Evolutionary conservation across 2,329 filamentous ascomycete genomes (phyloP), one percentile per base, ranked within the genome.

Genomic region (Fusarium staphyleae): DNA sequence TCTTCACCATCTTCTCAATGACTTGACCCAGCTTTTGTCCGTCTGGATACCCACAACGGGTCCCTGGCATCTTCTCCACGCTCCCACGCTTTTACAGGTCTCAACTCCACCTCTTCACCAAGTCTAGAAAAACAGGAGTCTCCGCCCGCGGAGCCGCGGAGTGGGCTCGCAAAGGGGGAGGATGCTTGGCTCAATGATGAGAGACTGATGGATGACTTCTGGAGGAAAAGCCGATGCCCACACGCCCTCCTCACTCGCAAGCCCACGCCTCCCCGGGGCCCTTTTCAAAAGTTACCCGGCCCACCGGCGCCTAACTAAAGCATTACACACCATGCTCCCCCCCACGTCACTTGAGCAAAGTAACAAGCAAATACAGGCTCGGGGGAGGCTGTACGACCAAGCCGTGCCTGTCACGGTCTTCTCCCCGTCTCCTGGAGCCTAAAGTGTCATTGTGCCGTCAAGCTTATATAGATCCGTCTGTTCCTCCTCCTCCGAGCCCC

Each of bases 381-480:
- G 34, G 52, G 22, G 51, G 43, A 56, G 57, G 37, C 46, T 57
- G 57, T 54, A 57, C 48, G 42, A 53, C 46, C 49, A 61, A 42
- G 50, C 52, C 26, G 45, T 53, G 43, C 48, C 49, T 57, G 42
- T 40, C 51, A 58, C 66, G 66, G 66, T 57, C 43, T 68, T 68
- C 66, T 68, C 60, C 62, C 66, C 66, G 66, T 64, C 40, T 50
- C 36, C 47, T 52, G 48, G 52, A 56, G 63, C 57, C 65, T 66
- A 65, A 60, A 67, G 55, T 48, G 54, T 62, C 59, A 57, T 57
- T 62, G 52, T 52, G 49, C 57, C 54, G 52, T 66, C 47, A 58
- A 53, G 54, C 62, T 66, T 68, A 68, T 68, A 68, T 67, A 68
- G 59, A 54, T 60, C 53, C 54, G 52, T 42, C 41, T 37, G 32